Conservation (phyloP, 495 filamentous ascomycete genomes). For the Pseudomonodictys pantanalensis region DNA sequence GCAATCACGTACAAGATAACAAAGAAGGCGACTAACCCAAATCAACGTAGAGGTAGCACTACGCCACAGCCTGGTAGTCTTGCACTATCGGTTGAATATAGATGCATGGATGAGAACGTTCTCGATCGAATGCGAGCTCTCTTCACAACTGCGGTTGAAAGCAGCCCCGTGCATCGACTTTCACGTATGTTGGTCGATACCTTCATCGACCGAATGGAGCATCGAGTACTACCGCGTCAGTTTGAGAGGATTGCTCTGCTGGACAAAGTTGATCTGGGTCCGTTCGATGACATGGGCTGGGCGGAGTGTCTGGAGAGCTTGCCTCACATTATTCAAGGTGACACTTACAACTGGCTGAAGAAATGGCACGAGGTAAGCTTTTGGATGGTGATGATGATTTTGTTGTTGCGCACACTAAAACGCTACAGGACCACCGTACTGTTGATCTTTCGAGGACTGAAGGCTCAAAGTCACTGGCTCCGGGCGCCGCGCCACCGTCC, state of each 20-base stretch:
- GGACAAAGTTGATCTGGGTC: conserved; percentile 26
- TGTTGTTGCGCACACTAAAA: conserved; percentile 1
- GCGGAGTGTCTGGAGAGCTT: conserved; percentile 33
- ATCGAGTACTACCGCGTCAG: conserved; percentile 24
- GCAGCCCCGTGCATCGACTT: conserved; percentile 47
- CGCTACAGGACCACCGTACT: conserved; percentile 8
- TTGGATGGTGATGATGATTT: background rate
- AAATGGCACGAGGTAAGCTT: conserved; percentile 38
- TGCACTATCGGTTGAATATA: conserved; percentile 72
- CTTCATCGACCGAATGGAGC: conserved; percentile 29
- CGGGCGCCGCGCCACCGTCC: conserved; percentile 8
- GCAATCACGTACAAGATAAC: conserved; percentile 78
- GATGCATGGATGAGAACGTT: conserved; percentile 67
- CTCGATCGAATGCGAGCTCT: conserved; percentile 45
- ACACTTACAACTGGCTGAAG: conserved; percentile 35
- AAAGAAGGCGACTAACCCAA: conserved; percentile 24
- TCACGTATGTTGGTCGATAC: conserved; percentile 50
- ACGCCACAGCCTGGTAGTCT: conserved; percentile 47
- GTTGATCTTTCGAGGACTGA: conserved; percentile 9
- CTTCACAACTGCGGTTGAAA: conserved; percentile 46
- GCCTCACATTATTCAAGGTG: conserved; percentile 23
- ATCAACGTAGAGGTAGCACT: conserved; percentile 6
- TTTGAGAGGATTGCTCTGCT: conserved; percentile 34
- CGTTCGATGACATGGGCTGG: conserved; percentile 40
- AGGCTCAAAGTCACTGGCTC: background rate